These are phyloP conservation scores for Ogataea corticis DNA, from an alignment of 805 yeast species.

Conservation along the genomic window DNA sequence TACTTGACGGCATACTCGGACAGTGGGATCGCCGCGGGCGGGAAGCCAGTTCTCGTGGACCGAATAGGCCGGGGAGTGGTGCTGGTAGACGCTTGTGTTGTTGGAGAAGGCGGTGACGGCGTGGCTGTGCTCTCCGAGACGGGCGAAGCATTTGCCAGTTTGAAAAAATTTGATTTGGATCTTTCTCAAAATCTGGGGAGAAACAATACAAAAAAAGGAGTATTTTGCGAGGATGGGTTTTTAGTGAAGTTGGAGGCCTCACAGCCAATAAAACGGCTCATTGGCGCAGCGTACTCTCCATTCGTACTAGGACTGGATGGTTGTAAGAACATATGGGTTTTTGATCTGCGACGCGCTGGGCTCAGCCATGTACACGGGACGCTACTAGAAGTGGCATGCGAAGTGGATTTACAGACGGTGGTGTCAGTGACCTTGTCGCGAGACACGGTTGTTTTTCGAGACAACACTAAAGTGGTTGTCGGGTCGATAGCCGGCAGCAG, in stretches of 20 bases:
- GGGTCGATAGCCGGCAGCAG: neutral
- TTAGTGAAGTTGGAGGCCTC: slow-evolving; percentile 1
- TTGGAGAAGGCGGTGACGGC: slow-evolving; percentile 15
- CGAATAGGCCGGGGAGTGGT: slow-evolving; percentile 10
- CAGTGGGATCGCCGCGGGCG: slow-evolving; percentile 12
- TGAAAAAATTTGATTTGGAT: slow-evolving; percentile 9
- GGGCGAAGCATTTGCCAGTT: slow-evolving; percentile 13
- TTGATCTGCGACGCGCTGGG: slow-evolving; percentile 4
- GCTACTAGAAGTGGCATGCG: too few relatives aligned
- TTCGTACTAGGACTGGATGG: slow-evolving; percentile 9
- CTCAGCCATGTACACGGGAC: too few relatives aligned
- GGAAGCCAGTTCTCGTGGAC: slow-evolving; percentile 9
- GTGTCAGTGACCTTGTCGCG: neutral
- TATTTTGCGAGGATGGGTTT: slow-evolving; percentile 12
- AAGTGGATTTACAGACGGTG: too few relatives aligned
- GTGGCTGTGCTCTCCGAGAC: slow-evolving; percentile 14
- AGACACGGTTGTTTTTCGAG: neutral
- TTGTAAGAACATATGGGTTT: slow-evolving; percentile 4
- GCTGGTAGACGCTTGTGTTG: slow-evolving; percentile 8
- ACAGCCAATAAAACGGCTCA: neutral
- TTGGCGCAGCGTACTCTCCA: slow-evolving; percentile 14
- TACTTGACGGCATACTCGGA: slow-evolving; percentile 10
- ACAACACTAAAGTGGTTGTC: neutral
- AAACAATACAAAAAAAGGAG: neutral
- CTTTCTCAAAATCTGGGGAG: too few relatives aligned